Evolutionary conservation across 2,329 filamentous ascomycete genomes (phyloP).

Genomic region (Diaporthe sp.): DNA sequence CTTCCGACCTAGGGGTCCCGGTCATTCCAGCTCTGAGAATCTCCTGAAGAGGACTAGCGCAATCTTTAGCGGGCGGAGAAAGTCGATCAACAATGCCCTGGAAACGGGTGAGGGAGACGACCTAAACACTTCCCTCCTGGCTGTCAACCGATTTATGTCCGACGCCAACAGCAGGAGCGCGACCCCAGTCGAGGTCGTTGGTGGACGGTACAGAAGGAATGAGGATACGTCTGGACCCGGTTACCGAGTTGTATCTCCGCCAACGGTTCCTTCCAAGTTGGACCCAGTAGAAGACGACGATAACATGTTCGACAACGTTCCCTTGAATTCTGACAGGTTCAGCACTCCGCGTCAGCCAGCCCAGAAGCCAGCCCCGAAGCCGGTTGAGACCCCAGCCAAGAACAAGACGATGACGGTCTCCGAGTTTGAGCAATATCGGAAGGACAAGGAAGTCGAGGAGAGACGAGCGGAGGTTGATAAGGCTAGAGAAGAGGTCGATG

Average conservation of each 20-base stretch:
- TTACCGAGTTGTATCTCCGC: conserved; percentile 50
- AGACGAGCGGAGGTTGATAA: conserved; percentile 57
- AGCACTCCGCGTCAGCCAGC: conserved; percentile 54
- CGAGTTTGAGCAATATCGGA: conserved; percentile 85
- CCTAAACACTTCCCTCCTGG: conserved; percentile 67
- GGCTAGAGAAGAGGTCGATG: conserved; percentile 66
- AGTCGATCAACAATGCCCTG: conserved; percentile 46
- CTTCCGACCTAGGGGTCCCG: conserved; percentile 18
- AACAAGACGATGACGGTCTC: conserved; percentile 92
- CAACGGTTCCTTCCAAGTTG: conserved; percentile 50
- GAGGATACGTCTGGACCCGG: conserved; percentile 53
- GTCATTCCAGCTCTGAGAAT: conserved; percentile 51
- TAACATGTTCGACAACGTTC: conserved; percentile 66
- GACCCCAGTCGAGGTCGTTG: conserved; percentile 45
- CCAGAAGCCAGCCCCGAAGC: conserved; percentile 45
- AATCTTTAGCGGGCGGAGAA: conserved; percentile 47
- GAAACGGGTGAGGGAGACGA: conserved; percentile 57
- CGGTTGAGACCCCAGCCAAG: conserved; percentile 51
- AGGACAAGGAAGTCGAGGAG: conserved; percentile 75
- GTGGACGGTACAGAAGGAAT: conserved; percentile 54
- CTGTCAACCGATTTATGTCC: conserved; percentile 61
- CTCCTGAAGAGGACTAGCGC: conserved; percentile 49
- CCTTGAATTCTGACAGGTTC: conserved; percentile 54
- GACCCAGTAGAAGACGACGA: conserved; percentile 61
- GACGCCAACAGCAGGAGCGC: conserved; percentile 45